phyloP scores from a whole-genome alignment of 257 asterid genomes.

The Apocynum venetum region DNA sequence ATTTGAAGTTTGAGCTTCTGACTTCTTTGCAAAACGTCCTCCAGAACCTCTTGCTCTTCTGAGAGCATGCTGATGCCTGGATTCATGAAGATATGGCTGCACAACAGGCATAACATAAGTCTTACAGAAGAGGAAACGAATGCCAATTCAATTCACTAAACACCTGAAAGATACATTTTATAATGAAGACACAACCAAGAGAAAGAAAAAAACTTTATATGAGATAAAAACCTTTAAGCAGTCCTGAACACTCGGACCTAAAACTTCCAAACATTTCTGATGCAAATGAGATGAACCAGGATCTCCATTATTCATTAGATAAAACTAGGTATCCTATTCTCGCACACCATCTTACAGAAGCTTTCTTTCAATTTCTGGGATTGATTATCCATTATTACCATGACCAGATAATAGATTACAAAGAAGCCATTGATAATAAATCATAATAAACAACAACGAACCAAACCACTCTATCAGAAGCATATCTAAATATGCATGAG shows the following conservation, averaged over 20 bases:
- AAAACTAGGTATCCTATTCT: not conserved
- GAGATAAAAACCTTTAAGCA: too few species aligned
- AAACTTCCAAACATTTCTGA: too few species aligned
- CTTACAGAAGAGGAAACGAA: not conserved
- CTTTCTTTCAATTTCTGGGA: not conserved
- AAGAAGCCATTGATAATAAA: not conserved
- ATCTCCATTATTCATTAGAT: not conserved
- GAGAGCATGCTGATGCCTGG: slow-evolving; percentile 93
- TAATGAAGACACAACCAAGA: not conserved
- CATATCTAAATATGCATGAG: not conserved
- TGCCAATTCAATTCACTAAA: not conserved
- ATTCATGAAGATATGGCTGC: slow-evolving; percentile 89
- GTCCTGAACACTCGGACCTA: too few species aligned
- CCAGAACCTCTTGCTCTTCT: slow-evolving; percentile 79
- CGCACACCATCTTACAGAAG: not conserved
- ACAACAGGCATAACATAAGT: not conserved
- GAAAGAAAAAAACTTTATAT: too few species aligned
- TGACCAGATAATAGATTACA: too few species aligned
- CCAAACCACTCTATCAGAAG: not conserved
- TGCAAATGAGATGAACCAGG: not conserved
- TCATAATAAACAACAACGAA: not conserved
- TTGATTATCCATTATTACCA: too few species aligned
- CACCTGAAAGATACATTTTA: not conserved
- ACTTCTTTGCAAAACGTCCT: slow-evolving; percentile 83
- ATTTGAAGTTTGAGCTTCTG: slow-evolving; percentile 32